Base-by-base conservation (phyloP, 1,284 basidiomycete genomes). In the Pisolithus thermaeus region DNA sequence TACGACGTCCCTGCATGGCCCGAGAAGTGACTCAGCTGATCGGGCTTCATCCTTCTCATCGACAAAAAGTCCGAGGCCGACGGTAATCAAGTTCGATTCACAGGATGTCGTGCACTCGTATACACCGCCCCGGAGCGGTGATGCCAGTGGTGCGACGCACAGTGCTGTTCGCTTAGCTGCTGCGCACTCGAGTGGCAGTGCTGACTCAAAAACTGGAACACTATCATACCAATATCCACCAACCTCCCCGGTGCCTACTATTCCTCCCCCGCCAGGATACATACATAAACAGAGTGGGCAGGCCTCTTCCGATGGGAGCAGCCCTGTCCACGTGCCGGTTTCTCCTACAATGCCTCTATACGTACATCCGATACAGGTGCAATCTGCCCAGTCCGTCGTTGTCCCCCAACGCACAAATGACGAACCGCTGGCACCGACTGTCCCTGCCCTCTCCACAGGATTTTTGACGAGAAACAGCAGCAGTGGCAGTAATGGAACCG, bases 31-130 rank as follows among this genome's bases (percentile, higher is more conserved):
- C 38, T 65, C 59, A 22, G 58, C 45, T 5, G 66, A 68, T 25
- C 66, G 54, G 4, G 55, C 52, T 1, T 68, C 67, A 1, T 53
- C 61, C 16, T 1, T 53, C 20, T 61, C 67, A 4, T 27, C 54
- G 20, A 70, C 55, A 57, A 66, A 55, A 60, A 55, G 79, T 76
- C 67, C 68, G 22, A 69, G 75, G 32, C 77, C 73, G 48, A 80
- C 80, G 51, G 81, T 83, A 25, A 83, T 91, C 75, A 89, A 89
- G 65, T 91, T 91, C 60, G 84, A 77, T 40, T 73, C 73, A 38
- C 71, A 84, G 59, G 87, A 90, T 53, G 61, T 89, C 6, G 80
- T 89, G 37, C 87, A 90, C 64, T 79, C 80, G 49, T 91, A 91
- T 64, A 78, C 77, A 20, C 73, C 70, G 14, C 69, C 70, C n/a